phyloP scores from a whole-genome alignment of 2,329 filamentous ascomycete species.

The Coniochaeta sp. region DNA sequence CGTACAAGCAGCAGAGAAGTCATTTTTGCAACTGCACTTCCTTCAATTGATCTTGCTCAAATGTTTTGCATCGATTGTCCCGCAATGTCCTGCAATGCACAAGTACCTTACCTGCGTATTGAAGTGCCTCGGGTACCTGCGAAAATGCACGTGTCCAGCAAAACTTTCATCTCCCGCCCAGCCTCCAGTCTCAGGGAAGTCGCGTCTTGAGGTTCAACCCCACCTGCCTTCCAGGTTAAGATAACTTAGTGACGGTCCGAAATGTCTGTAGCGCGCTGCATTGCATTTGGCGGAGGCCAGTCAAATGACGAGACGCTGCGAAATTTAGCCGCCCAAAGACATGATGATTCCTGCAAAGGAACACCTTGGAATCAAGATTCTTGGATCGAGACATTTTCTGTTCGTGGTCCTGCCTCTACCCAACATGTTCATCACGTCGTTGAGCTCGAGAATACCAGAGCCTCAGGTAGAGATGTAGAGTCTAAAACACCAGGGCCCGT shows the following conservation, averaged over 20 bases:
- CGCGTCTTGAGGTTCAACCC: slow-evolving; percentile 3
- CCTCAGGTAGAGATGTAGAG: too few relatives aligned
- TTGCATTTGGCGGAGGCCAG: background rate
- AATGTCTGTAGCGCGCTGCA: background rate
- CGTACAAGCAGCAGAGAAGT: too few relatives aligned
- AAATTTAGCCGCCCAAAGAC: background rate
- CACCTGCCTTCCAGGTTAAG: too few relatives aligned
- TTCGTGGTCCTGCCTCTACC: too few relatives aligned
- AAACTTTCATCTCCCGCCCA: background rate
- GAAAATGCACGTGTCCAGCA: background rate
- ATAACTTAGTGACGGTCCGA: too few relatives aligned
- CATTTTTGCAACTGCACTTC: too few relatives aligned
- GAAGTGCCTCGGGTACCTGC: background rate
- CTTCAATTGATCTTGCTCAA: too few relatives aligned
- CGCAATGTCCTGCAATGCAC: background rate
- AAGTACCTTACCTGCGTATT: background rate
- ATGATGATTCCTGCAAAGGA: background rate
- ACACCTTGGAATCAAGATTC: background rate
- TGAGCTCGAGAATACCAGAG: too few relatives aligned
- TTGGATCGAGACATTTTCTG: background rate
- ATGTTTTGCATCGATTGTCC: background rate
- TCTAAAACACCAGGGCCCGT: too few relatives aligned
- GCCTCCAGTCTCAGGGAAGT: slow-evolving; percentile 2
- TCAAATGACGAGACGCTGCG: background rate
- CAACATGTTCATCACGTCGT: too few relatives aligned